Evolutionary conservation across 2,329 filamentous ascomycete species (phyloP).

Genomic region (Parastagonospora avenae): DNA sequence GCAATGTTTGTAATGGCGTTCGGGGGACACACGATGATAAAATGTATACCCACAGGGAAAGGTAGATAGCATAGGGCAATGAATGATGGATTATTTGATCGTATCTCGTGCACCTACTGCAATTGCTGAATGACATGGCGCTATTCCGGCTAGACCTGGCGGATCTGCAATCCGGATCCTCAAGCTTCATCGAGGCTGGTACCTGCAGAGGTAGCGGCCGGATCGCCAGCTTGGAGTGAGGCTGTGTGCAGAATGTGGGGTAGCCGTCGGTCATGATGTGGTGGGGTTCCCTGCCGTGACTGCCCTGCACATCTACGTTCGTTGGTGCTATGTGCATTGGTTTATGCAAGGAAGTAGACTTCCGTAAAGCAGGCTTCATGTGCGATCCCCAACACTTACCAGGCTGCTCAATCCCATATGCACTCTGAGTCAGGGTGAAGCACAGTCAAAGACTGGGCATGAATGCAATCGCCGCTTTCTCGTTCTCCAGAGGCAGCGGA

Average conservation of each 20-base stretch:
- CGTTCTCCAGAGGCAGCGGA: too few relatives aligned
- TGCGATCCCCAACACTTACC: too few relatives aligned
- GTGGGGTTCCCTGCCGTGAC: neutral
- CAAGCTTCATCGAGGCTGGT: neutral
- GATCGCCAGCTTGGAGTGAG: constrained; percentile 5
- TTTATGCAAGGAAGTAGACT: too few relatives aligned
- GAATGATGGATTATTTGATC: neutral
- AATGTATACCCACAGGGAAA: neutral
- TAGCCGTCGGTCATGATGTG: neutral
- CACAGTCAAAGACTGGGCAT: too few relatives aligned
- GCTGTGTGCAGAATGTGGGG: constrained; percentile 15
- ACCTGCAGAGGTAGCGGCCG: neutral
- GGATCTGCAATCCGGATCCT: neutral
- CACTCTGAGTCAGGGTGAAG: too few relatives aligned
- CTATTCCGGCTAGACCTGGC: neutral
- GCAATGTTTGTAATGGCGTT: neutral
- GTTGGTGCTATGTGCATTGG: neutral
- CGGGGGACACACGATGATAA: neutral
- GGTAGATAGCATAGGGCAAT: neutral
- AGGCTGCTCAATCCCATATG: too few relatives aligned
- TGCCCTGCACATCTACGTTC: neutral
- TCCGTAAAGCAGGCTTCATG: too few relatives aligned
- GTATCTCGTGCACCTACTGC: neutral
- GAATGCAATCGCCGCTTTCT: too few relatives aligned
- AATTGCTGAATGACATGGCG: neutral